These are phyloP conservation scores for Floccularia luteovirens DNA, from an alignment of 768 basidiomycete genomes.

Conservation along the genomic window DNA sequence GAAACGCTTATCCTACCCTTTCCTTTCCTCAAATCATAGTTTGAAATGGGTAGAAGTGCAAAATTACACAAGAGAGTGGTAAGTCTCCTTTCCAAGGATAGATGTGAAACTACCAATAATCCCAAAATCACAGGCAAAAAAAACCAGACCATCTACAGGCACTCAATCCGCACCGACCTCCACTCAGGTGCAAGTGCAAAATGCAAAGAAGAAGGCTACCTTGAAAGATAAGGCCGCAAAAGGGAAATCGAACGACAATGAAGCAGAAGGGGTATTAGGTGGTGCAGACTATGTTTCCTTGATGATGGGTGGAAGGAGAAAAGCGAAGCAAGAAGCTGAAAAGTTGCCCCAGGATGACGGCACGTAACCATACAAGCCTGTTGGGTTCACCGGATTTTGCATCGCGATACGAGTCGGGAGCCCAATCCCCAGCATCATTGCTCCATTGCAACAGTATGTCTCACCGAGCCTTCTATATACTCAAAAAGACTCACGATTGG, in stretches of 20 bases:
- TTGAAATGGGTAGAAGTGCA: slow-evolving; percentile 68
- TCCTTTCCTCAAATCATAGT: too few species aligned
- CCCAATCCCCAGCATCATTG: too few species aligned
- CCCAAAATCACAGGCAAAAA: slow-evolving; percentile 23
- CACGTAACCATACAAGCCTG: background rate
- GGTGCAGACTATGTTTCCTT: slow-evolving; percentile 73
- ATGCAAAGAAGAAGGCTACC: slow-evolving; percentile 41
- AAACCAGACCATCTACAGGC: slow-evolving; percentile 20
- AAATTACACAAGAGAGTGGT: slow-evolving; percentile 59
- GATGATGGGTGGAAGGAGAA: slow-evolving; percentile 64
- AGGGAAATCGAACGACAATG: slow-evolving; percentile 11
- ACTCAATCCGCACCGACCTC: slow-evolving; percentile 12
- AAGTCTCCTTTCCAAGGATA: slow-evolving; percentile 9
- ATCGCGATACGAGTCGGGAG: background rate
- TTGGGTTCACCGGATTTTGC: background rate
- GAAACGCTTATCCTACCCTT: too few species aligned
- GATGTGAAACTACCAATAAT: slow-evolving; percentile 1
- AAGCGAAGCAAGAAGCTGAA: slow-evolving; percentile 55
- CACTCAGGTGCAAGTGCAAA: slow-evolving; percentile 27
- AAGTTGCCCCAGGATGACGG: slow-evolving; percentile 40
- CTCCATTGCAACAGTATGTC: too few species aligned
- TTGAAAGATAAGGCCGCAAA: slow-evolving; percentile 35
- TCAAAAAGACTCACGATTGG: too few species aligned
- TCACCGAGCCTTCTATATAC: too few species aligned
- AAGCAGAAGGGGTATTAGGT: slow-evolving; percentile 46